A percentile compares a stretch with the other conserved stretches of the same genome.
Evolutionary conservation across 306 rosid species (phyloP).

Genomic region (Lathyrus oleraceus): DNA sequence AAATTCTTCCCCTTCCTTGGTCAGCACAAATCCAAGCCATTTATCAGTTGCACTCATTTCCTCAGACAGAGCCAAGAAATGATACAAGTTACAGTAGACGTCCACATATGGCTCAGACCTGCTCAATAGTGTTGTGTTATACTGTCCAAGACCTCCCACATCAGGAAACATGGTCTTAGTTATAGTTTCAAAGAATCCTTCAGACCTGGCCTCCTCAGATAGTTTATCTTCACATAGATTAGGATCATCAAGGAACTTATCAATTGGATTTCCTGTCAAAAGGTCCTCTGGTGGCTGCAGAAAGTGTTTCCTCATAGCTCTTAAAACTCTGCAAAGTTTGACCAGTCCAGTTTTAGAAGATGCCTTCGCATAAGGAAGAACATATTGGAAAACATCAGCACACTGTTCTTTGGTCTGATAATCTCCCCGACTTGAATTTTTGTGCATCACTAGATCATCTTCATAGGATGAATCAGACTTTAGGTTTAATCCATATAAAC

Average conservation of each 20-base stretch:
- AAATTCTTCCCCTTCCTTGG: conserved; percentile 97
- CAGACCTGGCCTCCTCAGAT: too few species aligned
- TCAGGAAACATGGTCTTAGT: too few species aligned
- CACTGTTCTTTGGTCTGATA: conserved; percentile 96
- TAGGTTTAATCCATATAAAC: conserved; percentile 88
- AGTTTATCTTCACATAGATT: too few species aligned
- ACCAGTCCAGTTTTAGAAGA: conserved; percentile 91
- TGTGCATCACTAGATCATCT: conserved; percentile 82
- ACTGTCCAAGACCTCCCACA: too few species aligned
- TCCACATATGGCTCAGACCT: conserved; percentile 91
- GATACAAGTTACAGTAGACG: conserved; percentile 85
- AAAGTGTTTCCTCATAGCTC: conserved; percentile 93
- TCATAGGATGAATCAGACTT: conserved; percentile 90
- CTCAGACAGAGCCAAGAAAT: conserved; percentile 89
- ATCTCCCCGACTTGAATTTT: conserved; percentile 91
- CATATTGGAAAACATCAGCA: conserved; percentile 90
- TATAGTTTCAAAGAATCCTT: too few species aligned
- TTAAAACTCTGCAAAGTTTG: conserved; percentile 88
- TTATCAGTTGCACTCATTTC: conserved; percentile 97
- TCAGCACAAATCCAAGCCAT: conserved; percentile 93
- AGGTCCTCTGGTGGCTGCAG: conserved; percentile 85
- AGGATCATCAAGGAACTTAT: too few species aligned
- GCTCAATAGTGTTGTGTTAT: too few species aligned
- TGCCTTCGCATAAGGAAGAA: conserved; percentile 94
- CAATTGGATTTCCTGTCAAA: conserved; percentile 83